Evolutionary conservation across 495 filamentous ascomycete species (phyloP), one percentile per base, ranked within the genome.

Genomic region (Aspergillus baeticus): DNA sequence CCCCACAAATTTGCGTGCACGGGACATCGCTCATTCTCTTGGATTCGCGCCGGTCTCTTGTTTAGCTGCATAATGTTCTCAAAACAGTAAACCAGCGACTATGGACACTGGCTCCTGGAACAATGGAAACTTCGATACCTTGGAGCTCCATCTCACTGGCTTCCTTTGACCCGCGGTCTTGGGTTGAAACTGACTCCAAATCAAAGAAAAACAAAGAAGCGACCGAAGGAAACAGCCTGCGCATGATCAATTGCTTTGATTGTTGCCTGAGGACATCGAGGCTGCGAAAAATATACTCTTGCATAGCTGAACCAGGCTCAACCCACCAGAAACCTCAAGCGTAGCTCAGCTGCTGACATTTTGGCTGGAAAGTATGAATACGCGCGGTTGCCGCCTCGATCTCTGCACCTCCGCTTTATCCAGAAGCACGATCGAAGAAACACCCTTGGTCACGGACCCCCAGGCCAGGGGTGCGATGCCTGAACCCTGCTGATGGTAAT

Each of bases 31-130:
- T 50, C 29, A n/a, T 31, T 26, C 37, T 52, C 50, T 55, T 52
- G 46, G 55, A 38, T 56, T 59, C 43, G 48, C 52, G 23, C 56
- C 56, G 45, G 51, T 34, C 59, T 17, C 36, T 38, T 41, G 45
- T 50, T 15, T 17, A 21, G 41, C 44, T 48, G 62, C 62, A 64
- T 22, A 49, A 42, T 51, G 8, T 21, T 35, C 62, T 58, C 45
- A 61, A 64, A 57, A n/a, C 38, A 31, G 62, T 61, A 64, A 61
- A 10, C 48, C 59, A 52, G 51, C 26, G 31, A 36, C 23, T 13
- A 51, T 42, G 23, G 60, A 43, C 18, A 41, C 10, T 41, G 38
- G 14, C n/a, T 29, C 15, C 6, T 41, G 38, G 38, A 35, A 20
- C 44, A 47, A 47, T 47, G n/a, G 44, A 34, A 20, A 47, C 44